Percentiles rank a stretch among this genome's conserved stretches.
phyloP scores from a whole-genome alignment of 1,284 basidiomycete genomes.

The Apiotrichum mycotoxinovorans region DNA sequence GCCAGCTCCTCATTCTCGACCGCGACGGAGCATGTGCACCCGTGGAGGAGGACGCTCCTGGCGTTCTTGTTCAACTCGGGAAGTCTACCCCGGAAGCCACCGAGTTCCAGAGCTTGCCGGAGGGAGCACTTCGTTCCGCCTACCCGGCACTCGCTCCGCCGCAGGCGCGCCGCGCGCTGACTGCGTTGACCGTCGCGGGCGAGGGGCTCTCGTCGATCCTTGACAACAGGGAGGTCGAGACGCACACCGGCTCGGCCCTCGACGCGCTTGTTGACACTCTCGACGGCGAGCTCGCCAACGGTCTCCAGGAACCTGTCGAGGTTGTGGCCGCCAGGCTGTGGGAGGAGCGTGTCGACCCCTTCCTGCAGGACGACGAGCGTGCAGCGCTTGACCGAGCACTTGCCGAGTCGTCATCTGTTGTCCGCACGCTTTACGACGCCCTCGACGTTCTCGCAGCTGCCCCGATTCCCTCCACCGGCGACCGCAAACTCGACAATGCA shows the following conservation, averaged over 20 bases:
- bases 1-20: constrained; percentile 61
- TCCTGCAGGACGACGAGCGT: constrained; percentile 26
- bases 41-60: constrained; percentile 63
- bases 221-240: constrained; percentile 20
- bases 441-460: constrained; percentile 27
- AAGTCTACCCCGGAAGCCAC: constrained; percentile 13
- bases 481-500: constrained; percentile 6
- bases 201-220: constrained; percentile 21
- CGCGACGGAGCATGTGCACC: constrained; percentile 69
- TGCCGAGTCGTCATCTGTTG: constrained; percentile 18
- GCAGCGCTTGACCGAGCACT: constrained; percentile 21
- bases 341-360: constrained; percentile 33
- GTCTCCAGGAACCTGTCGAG: constrained; percentile 26
- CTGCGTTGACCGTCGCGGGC: constrained; percentile 32
- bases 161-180: constrained; percentile 24
- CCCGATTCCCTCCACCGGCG: neutral
- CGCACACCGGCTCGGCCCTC: constrained; percentile 28
- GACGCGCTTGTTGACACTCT: constrained; percentile 30
- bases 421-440: constrained; percentile 22
- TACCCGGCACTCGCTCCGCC: constrained; percentile 32
- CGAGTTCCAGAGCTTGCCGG: constrained; percentile 28
- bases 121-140: constrained; percentile 21
- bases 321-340: constrained; percentile 20
- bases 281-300: constrained; percentile 16
- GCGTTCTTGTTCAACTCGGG: constrained; percentile 53